Conservation (phyloP, 208 protist species). For the Polymyxa betae region DNA sequence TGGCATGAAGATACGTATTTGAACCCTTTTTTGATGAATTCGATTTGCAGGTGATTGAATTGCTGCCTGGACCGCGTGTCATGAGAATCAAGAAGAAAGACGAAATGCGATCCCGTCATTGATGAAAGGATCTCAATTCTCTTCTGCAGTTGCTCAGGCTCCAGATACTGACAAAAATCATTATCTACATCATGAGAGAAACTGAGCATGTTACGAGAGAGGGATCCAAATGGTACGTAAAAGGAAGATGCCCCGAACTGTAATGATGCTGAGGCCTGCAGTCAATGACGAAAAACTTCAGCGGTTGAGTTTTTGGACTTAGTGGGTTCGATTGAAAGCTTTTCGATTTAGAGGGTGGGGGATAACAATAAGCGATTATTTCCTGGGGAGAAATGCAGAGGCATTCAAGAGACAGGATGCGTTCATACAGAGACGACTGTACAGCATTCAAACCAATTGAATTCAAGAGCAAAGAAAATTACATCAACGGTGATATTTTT, state of each 20-base stretch:
- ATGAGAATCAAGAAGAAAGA: conserved; percentile 47
- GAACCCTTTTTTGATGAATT: conserved; percentile 19
- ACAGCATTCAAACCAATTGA: background rate
- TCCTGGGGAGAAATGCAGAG: background rate
- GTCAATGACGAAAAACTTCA: conserved; percentile 56
- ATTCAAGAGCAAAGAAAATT: background rate
- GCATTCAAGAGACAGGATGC: background rate
- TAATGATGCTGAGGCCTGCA: conserved; percentile 35
- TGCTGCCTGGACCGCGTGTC: conserved; percentile 1
- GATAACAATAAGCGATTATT: conserved; percentile 33
- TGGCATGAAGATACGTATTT: conserved; percentile 46
- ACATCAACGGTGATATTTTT: conserved; percentile 29
- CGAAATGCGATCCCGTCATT: background rate
- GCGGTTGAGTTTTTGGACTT: background rate
- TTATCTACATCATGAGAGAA: background rate
- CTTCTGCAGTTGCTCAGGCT: conserved; percentile 1
- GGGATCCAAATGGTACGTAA: conserved; percentile 51
- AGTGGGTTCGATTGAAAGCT: background rate
- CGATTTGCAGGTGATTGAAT: background rate
- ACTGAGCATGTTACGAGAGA: background rate
- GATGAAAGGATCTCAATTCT: background rate
- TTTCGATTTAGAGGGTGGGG: background rate
- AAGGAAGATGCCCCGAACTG: conserved; percentile 49
- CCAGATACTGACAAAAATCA: conserved; percentile 15
- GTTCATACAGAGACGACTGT: conserved; percentile 14